phyloP scores from a whole-genome alignment of 2,329 filamentous ascomycete genomes.

The Colletotrichum sp. region DNA sequence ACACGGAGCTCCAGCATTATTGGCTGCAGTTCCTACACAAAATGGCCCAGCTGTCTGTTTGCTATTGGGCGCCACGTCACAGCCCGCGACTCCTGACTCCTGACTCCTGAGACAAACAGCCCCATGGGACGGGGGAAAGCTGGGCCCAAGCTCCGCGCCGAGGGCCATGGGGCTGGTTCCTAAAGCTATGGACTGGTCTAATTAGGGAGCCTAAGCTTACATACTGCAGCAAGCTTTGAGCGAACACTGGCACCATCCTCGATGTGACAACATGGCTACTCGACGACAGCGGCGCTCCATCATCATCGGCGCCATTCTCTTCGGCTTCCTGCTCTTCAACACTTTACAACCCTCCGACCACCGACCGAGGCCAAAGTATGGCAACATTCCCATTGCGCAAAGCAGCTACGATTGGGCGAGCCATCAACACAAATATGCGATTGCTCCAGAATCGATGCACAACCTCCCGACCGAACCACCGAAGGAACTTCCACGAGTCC shows the following conservation, averaged over 20 bases:
- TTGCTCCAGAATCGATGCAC: constrained; percentile 13
- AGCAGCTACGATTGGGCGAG: constrained; percentile 21
- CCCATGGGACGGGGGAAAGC: not conserved
- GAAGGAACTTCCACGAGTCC: constrained; percentile 8
- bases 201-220: not conserved
- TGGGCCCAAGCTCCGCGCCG: not conserved
- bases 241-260: not conserved
- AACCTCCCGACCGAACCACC: constrained; percentile 1
- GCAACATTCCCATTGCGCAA: not conserved
- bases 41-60: not conserved
- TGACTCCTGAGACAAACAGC: not conserved
- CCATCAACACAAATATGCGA: constrained; percentile 8
- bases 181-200: not conserved
- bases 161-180: not conserved
- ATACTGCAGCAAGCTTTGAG: not conserved
- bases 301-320: constrained; percentile 10
- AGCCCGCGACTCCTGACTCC: not conserved
- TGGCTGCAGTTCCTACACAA: not conserved
- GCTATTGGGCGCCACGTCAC: not conserved
- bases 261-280: constrained; percentile 19
- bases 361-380: constrained; percentile 1
- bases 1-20: not conserved
- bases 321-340: constrained; percentile 1
- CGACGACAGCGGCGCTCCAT: constrained; percentile 19
- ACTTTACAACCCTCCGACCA: not conserved